Percentiles rank a stretch among this genome's conserved stretches.
phyloP scores from a whole-genome alignment of 805 yeast species.

The Yarrowia phangngaensis region DNA sequence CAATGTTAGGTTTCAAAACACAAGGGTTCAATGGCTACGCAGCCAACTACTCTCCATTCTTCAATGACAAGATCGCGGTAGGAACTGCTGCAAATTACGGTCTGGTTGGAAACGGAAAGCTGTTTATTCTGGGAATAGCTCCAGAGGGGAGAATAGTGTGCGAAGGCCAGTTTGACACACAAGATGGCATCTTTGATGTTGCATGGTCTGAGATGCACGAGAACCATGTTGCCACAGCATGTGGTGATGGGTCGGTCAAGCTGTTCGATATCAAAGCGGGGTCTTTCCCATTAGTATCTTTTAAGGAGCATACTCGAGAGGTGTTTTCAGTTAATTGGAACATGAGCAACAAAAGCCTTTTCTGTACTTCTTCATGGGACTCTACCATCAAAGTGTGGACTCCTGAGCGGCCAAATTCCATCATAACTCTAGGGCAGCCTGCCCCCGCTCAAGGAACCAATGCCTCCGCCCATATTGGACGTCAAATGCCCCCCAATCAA shows the following conservation, averaged over 20 bases:
- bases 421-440: constrained; percentile 32
- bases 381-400: constrained; percentile 63
- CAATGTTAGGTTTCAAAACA: constrained; percentile 73
- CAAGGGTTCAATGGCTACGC: constrained; percentile 82
- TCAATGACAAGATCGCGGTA: constrained; percentile 83
- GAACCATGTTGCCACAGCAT: constrained; percentile 74
- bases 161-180: constrained; percentile 63
- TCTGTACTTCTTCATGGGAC: constrained; percentile 82
- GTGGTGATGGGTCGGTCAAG: constrained; percentile 87
- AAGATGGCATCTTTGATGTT: constrained; percentile 83
- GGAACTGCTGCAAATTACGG: constrained; percentile 93
- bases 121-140: constrained; percentile 64
- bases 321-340: constrained; percentile 75
- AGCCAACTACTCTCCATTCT: constrained; percentile 85
- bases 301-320: constrained; percentile 69
- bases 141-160: constrained; percentile 53
- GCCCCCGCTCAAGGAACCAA: constrained; percentile 23
- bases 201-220: constrained; percentile 92
- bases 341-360: constrained; percentile 58
- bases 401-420: constrained; percentile 31
- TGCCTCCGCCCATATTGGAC: constrained; percentile 15
- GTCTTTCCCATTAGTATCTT: constrained; percentile 35
- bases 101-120: constrained; percentile 86
- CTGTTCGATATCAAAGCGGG: constrained; percentile 62
- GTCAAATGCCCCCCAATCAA: constrained; percentile 11